These are phyloP conservation scores for Deinandra increscens DNA, from an alignment of 129 eudicot species.

Conservation along the genomic window DNA sequence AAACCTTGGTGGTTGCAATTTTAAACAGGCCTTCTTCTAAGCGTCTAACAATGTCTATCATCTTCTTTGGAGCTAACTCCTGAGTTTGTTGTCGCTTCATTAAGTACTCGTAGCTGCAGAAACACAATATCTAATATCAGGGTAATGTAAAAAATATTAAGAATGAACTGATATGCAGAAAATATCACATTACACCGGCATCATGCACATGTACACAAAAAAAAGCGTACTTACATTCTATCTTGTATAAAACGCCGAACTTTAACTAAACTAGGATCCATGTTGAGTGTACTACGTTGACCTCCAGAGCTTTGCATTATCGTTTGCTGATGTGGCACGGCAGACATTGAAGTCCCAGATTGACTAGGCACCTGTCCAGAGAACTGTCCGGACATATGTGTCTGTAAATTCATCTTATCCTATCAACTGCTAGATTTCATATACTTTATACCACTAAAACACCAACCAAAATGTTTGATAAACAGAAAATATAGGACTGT, in stretches of 20 bases:
- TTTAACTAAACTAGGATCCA: conserved; percentile 46
- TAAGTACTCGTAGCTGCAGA: conserved; percentile 59
- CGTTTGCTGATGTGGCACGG: conserved; percentile 53
- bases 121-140: conserved; percentile 3
- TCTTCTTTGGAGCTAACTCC: conserved; percentile 44
- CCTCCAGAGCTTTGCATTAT: conserved; percentile 60
- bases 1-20: conserved; percentile 65
- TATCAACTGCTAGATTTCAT: conserved; percentile 22
- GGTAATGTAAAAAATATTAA: not conserved
- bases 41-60: conserved; percentile 63
- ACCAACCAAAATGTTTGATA: conserved; percentile 11
- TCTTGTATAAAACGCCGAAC: conserved; percentile 45
- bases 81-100: conserved; percentile 47
- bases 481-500: conserved; percentile 1
- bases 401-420: conserved; percentile 63
- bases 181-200: conserved; percentile 4
- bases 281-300: conserved; percentile 37
- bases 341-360: conserved; percentile 47
- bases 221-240: conserved; percentile 50
- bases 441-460: conserved; percentile 24
- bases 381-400: conserved; percentile 58
- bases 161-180: not conserved
- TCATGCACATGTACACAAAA: conserved; percentile 12
- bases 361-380: conserved; percentile 64
- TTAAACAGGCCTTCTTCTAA: conserved; percentile 79